Percentiles rank a stretch among this genome's conserved stretches.
These are phyloP conservation scores for Fusarium anthophilum DNA, from an alignment of 2,329 filamentous ascomycete species.

Conservation along the genomic window DNA sequence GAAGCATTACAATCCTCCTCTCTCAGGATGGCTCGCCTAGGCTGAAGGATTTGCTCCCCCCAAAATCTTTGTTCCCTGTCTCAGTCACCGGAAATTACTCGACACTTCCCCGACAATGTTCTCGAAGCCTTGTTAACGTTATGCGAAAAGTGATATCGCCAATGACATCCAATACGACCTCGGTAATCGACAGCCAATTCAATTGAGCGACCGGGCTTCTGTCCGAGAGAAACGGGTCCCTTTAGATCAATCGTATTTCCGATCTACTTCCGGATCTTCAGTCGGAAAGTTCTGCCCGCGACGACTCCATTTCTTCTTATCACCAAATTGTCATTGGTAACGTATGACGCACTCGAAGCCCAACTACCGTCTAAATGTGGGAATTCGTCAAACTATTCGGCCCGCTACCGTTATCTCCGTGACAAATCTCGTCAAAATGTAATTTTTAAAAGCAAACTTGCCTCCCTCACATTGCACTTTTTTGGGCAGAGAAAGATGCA, in stretches of 20 bases:
- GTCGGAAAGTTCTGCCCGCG: neutral
- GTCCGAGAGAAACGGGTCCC: neutral
- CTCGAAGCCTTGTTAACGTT: neutral
- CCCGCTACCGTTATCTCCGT: neutral
- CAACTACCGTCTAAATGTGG: neutral
- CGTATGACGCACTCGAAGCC: neutral
- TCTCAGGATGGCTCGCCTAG: neutral
- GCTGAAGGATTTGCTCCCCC: neutral
- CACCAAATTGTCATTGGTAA: conserved; percentile 9
- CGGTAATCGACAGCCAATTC: neutral
- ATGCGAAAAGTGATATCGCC: neutral
- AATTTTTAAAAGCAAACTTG: neutral
- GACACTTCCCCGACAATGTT: neutral
- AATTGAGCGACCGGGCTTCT: neutral
- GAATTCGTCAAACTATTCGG: neutral
- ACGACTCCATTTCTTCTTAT: conserved; percentile 24
- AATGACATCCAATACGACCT: neutral
- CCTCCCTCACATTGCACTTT: neutral
- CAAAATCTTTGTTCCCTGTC: too few species aligned
- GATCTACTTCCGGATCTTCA: neutral
- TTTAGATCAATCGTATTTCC: neutral
- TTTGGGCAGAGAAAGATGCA: conserved; percentile 12
- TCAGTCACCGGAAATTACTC: neutral
- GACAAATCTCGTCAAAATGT: conserved; percentile 3
- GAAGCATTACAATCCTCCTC: neutral